Base-by-base conservation (phyloP, 371 early-diverging fungal genomes). In the Mucor indicus region DNA sequence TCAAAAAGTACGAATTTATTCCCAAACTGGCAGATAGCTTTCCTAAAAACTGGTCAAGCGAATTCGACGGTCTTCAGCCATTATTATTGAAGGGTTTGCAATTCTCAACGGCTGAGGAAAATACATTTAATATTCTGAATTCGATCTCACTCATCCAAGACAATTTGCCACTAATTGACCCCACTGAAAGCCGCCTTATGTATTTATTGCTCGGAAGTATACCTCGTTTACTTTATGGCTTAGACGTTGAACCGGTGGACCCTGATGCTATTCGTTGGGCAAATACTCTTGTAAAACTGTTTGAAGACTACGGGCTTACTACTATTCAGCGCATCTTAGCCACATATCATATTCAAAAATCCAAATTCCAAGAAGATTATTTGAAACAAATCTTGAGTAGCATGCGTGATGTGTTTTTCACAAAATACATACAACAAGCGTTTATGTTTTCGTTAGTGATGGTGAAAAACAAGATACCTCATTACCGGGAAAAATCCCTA, bases 11-110 rank as follows among this genome's bases (percentile, higher is more conserved):
- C 41, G 48, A 60, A 4, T 56, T 59, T 23, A 46, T 30, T 12
- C 49, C 57, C 9, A 61, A 49, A 21, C 35, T 77, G 15, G 66
- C 66, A 3, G 62, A 59, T 6, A 81, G 72, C 43, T 83, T 86
- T 27, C 92, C 92, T 1, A 75, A 75, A 27, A 79, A 85, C 22
- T 93, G 93, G 93, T 75, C 71, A 10, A 83, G 85, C 19, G 75
- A 71, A 43, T 91, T 91, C 51, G 73, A 69, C 32, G 93, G 93
- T 5, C 59, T 93, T 25, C 87, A 89, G 40, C 84, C 89, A 0
- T 50, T 91, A 32, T 57, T 93, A n/a, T 54, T 90, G 31, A 80
- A 85, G 42, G 93, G 92, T 0, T 55, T 93, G 17, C 78, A 74
- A 23, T 86, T 84, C 7, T 60, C 81, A 10, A 67, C 64, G 16